Percentiles rank a stretch among this genome's conserved stretches.
Evolutionary conservation across 208 protist genomes (phyloP).

Genomic region (Lotmaria passim): DNA sequence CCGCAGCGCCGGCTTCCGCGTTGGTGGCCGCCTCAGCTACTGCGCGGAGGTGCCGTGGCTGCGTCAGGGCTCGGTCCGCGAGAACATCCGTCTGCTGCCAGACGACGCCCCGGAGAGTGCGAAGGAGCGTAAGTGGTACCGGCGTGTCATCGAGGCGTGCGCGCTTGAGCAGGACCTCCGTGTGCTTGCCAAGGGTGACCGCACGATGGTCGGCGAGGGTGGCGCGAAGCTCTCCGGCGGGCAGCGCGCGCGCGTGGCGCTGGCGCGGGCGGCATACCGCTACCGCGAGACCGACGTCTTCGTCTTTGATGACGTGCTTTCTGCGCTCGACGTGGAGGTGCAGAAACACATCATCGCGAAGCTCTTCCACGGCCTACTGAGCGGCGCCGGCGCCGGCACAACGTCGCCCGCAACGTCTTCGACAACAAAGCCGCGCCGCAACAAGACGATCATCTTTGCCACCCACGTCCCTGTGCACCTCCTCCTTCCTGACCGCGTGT

Average conservation of each 20-base stretch:
- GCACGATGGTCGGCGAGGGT: conserved; percentile 85
- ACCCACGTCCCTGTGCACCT: conserved; percentile 43
- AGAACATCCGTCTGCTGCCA: conserved; percentile 89
- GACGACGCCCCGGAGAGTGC: conserved; percentile 48
- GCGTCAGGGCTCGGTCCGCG: conserved; percentile 88
- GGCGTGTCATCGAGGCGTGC: conserved; percentile 66
- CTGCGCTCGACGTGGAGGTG: conserved; percentile 93
- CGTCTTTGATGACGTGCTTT: conserved; percentile 93
- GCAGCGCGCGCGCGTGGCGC: conserved; percentile 83
- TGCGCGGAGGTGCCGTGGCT: conserved; percentile 92
- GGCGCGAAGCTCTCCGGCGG: conserved; percentile 87
- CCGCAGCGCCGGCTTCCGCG: conserved; percentile 41
- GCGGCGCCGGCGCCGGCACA: conserved; percentile 1
- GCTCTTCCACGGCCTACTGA: conserved; percentile 72
- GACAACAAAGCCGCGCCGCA: conserved; percentile 6
- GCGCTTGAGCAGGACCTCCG: conserved; percentile 80
- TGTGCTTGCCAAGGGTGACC: conserved; percentile 79
- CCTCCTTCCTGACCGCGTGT: conserved; percentile 55
- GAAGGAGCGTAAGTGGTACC: conserved; percentile 67
- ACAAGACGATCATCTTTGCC: conserved; percentile 61
- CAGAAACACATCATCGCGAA: conserved; percentile 78
- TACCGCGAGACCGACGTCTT: conserved; percentile 69
- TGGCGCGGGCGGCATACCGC: conserved; percentile 84
- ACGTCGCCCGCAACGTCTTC: neutral
- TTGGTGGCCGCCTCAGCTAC: conserved; percentile 76